Percentiles rank a stretch among this genome's conserved stretches.
phyloP scores from a whole-genome alignment of 2,329 filamentous ascomycete species.

The Cytospora piceae region DNA sequence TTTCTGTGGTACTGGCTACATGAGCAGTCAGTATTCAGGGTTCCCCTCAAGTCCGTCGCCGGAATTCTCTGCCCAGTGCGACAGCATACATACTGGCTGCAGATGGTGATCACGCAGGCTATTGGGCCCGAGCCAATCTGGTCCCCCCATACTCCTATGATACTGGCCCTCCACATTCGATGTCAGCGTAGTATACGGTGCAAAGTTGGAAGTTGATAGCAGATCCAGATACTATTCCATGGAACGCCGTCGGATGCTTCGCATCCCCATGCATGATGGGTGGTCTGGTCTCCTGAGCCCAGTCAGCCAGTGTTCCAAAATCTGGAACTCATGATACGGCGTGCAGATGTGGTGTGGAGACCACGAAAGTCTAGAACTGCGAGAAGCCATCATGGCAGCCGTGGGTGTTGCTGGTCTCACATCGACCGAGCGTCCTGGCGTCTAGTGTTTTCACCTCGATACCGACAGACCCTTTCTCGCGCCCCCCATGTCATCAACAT shows the following conservation, averaged over 20 bases:
- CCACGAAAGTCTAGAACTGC: neutral
- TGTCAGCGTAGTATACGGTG: no score
- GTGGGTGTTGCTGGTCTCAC: neutral
- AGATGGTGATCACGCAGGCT: neutral
- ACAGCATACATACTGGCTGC: neutral
- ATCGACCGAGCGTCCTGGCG: neutral
- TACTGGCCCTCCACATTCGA: neutral
- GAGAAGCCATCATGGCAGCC: constrained; percentile 13
- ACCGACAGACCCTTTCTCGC: neutral
- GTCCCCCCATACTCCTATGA: neutral
- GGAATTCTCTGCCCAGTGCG: neutral
- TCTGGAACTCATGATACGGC: neutral
- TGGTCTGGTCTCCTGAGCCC: neutral
- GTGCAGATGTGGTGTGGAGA: neutral
- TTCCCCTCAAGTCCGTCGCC: constrained; percentile 10
- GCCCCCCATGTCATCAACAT: constrained; percentile 1
- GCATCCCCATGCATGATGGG: neutral
- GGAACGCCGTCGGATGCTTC: neutral
- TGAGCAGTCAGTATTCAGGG: neutral
- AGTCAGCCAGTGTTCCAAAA: neutral
- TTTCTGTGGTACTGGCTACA: constrained; percentile 4
- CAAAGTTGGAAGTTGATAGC: constrained; percentile 1
- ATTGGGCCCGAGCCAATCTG: neutral
- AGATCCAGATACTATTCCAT: neutral
- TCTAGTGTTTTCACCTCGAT: constrained; percentile 1